A percentile compares a stretch with the other conserved stretches of the same genome.
Evolutionary conservation across 192 early-diverging fungal species (phyloP).

Genomic region (Mortierella antarctica): DNA sequence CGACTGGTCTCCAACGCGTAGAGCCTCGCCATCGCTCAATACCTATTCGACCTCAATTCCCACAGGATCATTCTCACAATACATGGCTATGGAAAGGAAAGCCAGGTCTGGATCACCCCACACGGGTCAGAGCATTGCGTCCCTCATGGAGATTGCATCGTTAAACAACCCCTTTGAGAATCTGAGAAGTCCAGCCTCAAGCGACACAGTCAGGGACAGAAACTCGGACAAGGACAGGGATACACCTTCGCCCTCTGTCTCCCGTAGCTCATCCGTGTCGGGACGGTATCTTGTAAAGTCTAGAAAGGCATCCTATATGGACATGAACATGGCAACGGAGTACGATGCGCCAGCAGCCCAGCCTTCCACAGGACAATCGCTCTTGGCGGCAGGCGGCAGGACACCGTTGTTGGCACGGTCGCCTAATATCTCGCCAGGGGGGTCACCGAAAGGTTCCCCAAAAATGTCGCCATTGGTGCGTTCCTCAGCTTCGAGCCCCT

Average conservation of each 20-base stretch:
- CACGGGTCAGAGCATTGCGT: conserved; percentile 47
- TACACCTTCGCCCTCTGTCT: conserved; percentile 44
- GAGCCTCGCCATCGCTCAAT: conserved; percentile 42
- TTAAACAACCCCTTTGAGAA: conserved; percentile 52
- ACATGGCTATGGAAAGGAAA: conserved; percentile 39
- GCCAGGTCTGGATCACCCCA: conserved; percentile 37
- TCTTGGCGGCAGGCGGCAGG: conserved; percentile 28
- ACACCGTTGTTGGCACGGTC: conserved; percentile 43
- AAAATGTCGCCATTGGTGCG: conserved; percentile 44
- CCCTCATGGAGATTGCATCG: conserved; percentile 37
- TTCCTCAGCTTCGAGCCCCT: conserved; percentile 46
- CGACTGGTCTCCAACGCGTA: conserved; percentile 40
- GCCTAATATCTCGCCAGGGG: conserved; percentile 46
- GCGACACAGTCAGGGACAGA: conserved; percentile 28
- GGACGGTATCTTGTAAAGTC: conserved; percentile 50
- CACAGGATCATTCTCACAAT: conserved; percentile 49
- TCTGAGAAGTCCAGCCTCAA: conserved; percentile 37
- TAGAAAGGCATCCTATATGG: conserved; percentile 47
- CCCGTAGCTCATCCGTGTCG: conserved; percentile 45
- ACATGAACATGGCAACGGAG: conserved; percentile 41
- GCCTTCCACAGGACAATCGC: conserved; percentile 19
- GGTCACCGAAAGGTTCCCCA: conserved; percentile 48
- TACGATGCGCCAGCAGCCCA: conserved; percentile 21
- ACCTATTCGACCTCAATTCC: conserved; percentile 53
- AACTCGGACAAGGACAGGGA: conserved; percentile 48